Evolutionary conservation across 345 rosid genomes (phyloP).

Genomic region (Citrus trifoliata): DNA sequence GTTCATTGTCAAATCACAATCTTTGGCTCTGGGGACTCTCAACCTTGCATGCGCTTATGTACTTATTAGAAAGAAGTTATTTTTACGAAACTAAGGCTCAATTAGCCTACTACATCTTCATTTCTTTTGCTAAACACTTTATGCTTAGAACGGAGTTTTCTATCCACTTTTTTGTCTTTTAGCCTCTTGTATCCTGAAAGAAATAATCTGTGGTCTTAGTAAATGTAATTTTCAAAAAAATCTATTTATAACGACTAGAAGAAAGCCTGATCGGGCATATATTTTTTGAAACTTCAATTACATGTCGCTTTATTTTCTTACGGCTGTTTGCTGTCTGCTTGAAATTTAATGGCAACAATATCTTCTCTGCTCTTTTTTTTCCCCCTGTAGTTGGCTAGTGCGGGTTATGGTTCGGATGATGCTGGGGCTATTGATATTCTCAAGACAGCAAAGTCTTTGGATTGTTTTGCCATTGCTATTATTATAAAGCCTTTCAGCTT

Average conservation of each 20-base stretch:
- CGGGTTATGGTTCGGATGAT: constrained; percentile 75
- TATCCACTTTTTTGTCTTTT: background rate
- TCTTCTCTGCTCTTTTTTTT: constrained; percentile 13
- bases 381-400: constrained; percentile 58
- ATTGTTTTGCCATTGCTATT: constrained; percentile 65
- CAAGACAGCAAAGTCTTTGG: constrained; percentile 40
- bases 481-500: constrained; percentile 85
- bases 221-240: background rate
- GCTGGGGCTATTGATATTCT: constrained; percentile 60
- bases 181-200: background rate
- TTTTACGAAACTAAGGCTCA: background rate
- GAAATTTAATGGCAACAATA: constrained; percentile 7
- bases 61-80: background rate
- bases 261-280: background rate
- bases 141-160: background rate
- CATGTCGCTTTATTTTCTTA: background rate
- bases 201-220: background rate
- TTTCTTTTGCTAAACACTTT: background rate
- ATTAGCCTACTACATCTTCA: background rate
- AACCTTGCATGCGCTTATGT: background rate
- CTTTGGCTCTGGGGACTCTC: background rate
- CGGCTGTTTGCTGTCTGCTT: background rate
- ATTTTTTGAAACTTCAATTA: no score
- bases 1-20: background rate
- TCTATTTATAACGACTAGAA: background rate